phyloP scores from a whole-genome alignment of 2,329 filamentous ascomycete species.

The Monilinia aucupariae region DNA sequence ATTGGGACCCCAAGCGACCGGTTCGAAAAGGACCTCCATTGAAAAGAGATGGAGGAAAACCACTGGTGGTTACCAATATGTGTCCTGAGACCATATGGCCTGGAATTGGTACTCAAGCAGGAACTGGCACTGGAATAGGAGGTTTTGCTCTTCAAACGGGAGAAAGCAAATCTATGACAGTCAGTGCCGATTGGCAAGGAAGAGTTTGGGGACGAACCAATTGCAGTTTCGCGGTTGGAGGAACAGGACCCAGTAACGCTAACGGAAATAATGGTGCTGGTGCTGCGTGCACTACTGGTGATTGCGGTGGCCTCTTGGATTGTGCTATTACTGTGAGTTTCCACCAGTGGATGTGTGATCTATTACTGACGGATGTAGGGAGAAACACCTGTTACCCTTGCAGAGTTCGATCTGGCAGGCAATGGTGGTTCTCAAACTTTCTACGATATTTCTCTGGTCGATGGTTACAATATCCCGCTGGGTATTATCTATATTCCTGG shows the following conservation, averaged over 20 bases:
- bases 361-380: slow-evolving; percentile 46
- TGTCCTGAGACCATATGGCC: slow-evolving; percentile 71
- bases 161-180: slow-evolving; percentile 54
- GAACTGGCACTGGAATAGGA: slow-evolving; percentile 58
- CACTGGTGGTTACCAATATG: slow-evolving; percentile 64
- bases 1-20: slow-evolving; percentile 21
- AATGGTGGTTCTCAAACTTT: slow-evolving; percentile 61
- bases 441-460: slow-evolving; percentile 80
- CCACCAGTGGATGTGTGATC: neutral
- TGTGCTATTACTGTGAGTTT: slow-evolving; percentile 62
- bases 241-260: slow-evolving; percentile 46
- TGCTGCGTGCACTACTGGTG: slow-evolving; percentile 65
- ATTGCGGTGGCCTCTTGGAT: slow-evolving; percentile 65
- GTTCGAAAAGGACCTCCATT: slow-evolving; percentile 29
- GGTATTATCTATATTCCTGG: slow-evolving; percentile 57
- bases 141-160: slow-evolving; percentile 64
- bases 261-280: slow-evolving; percentile 40
- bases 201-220: slow-evolving; percentile 80
- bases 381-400: slow-evolving; percentile 67
- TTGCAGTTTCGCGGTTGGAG: slow-evolving; percentile 66
- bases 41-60: slow-evolving; percentile 41
- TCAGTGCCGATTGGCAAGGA: slow-evolving; percentile 72
- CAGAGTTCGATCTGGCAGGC: slow-evolving; percentile 72
- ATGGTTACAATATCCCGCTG: slow-evolving; percentile 76
- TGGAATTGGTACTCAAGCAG: slow-evolving; percentile 66